phyloP scores from a whole-genome alignment of 805 yeast species.

The Maudiozyma barnettii region DNA sequence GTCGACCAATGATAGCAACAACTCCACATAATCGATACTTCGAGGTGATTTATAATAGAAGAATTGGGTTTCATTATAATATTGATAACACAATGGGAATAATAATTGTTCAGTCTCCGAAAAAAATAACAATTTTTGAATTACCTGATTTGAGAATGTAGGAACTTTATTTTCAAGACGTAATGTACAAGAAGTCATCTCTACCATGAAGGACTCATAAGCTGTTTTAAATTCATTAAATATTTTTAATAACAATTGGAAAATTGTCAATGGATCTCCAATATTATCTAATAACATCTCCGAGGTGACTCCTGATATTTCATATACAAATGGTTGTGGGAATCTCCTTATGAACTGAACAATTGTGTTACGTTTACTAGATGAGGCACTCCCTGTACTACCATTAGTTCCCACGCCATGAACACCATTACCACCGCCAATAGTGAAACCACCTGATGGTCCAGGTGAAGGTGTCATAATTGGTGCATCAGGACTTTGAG shows the following conservation, averaged over 20 bases:
- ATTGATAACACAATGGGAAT: conserved; percentile 16
- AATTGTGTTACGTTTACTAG: conserved; percentile 4
- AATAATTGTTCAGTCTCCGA: conserved; percentile 20
- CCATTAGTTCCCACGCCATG: neutral
- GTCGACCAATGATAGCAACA: conserved; percentile 17
- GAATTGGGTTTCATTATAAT: conserved; percentile 19
- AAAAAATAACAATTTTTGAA: conserved; percentile 9
- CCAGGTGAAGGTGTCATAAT: neutral
- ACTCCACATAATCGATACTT: conserved; percentile 21
- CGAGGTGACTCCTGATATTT: conserved; percentile 13
- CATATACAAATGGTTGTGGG: conserved; percentile 19
- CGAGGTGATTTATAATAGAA: conserved; percentile 8
- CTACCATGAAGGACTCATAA: conserved; percentile 14
- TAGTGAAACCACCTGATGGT: neutral
- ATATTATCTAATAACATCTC: conserved; percentile 10
- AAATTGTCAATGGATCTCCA: conserved; percentile 18
- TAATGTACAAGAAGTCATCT: neutral
- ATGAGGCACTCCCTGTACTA: neutral
- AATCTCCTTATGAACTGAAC: conserved; percentile 12
- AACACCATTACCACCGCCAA: neutral
- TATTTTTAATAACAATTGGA: conserved; percentile 14
- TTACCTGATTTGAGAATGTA: conserved; percentile 2
- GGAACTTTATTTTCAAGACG: neutral
- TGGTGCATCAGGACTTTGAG: conserved; percentile 3
- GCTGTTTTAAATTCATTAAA: conserved; percentile 10